Evolutionary conservation across 345 rosid species (phyloP), one percentile per base, ranked within the genome.

Genomic region (Linum tenue): DNA sequence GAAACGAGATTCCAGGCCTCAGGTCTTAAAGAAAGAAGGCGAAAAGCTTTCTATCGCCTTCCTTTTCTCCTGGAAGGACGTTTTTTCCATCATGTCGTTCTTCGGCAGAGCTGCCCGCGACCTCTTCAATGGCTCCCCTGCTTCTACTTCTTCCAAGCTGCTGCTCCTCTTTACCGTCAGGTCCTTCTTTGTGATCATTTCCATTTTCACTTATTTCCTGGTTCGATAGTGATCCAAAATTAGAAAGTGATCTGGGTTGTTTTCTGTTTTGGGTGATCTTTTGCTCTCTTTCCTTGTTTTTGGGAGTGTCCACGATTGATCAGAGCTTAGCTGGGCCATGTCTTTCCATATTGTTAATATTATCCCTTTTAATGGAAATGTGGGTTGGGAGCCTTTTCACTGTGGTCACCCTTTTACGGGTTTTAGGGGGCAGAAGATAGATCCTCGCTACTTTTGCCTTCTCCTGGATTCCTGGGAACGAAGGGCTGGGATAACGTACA

Each of bases 111-210:
- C 86, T 64, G 15, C 53, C 87, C 88, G 48, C 56, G 76, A 67
- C 78, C 78, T 70, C 64, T 76, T 67, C 31, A 80, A 69, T 67
- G 73, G 73, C 70, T 58, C 72, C 60, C 68, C 91, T 60, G 40
- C 82, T 69, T 69, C 53, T 5, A 6, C 67, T 65, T 75, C 67
- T 65, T 75, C 87, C 48, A 88, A 79, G 83, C 83, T 86, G 62
- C 70, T 92, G 42, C 68, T 83, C 65, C 74, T 92, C 77, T 77
- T 82, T 67, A 66, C 90, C 60, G 77, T 88, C 84, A 90, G 97
- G 98, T 88, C 77, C 73, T 37, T 39, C 22, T 10, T 22, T 12
- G 37, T 55, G 8, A 38, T 9, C 36, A 7, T 16, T 42, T 66
- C 53, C 35, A 1, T 5, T 58, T 5, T 8, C 11, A 3, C 16